These are phyloP conservation scores for Zygoascus sp. DNA, from an alignment of 1,139 yeast species.

Conservation along the genomic window DNA sequence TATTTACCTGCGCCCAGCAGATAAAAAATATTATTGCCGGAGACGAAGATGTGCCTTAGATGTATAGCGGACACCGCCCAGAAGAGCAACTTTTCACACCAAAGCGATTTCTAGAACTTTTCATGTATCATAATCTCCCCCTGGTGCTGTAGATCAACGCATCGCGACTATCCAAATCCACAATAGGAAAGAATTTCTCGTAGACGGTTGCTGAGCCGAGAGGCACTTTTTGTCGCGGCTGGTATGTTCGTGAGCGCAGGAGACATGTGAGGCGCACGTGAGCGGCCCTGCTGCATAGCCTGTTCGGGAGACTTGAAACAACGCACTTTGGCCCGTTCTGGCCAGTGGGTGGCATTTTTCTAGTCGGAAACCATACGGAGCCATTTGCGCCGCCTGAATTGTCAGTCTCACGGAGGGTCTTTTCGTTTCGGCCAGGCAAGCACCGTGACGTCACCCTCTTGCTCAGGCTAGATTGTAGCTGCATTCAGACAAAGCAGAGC, in stretches of 20 bases:
- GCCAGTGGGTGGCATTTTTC: neutral
- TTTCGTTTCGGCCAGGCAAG: no score
- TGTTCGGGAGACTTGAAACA: neutral
- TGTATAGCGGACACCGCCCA: no score
- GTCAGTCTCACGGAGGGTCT: no score
- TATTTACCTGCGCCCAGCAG: no score
- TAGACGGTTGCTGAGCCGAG: neutral
- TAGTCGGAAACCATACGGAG: no score
- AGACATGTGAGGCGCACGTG: slow-evolving; percentile 1
- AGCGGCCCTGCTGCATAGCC: neutral
- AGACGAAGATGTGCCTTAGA: no score
- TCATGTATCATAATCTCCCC: no score
- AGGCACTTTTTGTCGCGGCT: neutral
- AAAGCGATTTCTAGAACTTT: no score
- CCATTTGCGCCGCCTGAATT: no score
- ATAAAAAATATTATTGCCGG: no score
- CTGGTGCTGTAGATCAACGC: no score
- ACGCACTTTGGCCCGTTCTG: neutral
- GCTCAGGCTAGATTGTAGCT: neutral
- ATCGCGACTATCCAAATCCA: neutral
- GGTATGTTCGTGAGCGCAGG: neutral
- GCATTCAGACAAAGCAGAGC: neutral
- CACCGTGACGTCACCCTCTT: neutral
- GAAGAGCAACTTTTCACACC: no score
- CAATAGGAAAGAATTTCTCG: neutral